Evolutionary conservation across 225 moss, liverwort and hornwort species (phyloP).

Genomic region (Ulota crispa): DNA sequence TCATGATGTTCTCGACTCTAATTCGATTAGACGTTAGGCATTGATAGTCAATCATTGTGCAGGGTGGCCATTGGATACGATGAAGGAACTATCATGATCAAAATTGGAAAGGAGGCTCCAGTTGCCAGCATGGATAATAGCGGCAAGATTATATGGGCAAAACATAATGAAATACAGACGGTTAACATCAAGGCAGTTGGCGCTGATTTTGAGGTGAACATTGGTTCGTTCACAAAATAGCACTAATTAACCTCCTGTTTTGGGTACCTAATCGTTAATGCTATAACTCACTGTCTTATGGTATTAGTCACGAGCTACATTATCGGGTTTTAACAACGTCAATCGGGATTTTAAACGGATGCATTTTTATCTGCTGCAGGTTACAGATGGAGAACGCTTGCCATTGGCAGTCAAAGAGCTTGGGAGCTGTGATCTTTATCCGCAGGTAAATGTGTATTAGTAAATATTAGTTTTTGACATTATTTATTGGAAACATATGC

Average conservation of each 20-base stretch:
- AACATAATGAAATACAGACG: slow-evolving; percentile 97
- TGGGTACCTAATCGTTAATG: background rate
- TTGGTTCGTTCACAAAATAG: background rate
- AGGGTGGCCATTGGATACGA: slow-evolving; percentile 97
- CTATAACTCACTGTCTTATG: background rate
- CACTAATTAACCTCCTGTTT: background rate
- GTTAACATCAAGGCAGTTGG: slow-evolving; percentile 95
- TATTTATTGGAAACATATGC: background rate
- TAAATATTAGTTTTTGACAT: background rate
- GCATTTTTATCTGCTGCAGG: slow-evolving; percentile 43
- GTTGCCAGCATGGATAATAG: slow-evolving; percentile 98
- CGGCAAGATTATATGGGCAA: slow-evolving; percentile 98
- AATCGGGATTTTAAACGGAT: background rate
- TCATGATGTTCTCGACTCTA: background rate
- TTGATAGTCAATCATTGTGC: slow-evolving; percentile 22
- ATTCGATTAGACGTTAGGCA: background rate
- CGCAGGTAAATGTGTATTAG: slow-evolving; percentile 62
- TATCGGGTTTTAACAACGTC: background rate
- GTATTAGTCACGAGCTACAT: background rate
- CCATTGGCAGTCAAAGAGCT: slow-evolving; percentile 96
- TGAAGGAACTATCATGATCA: slow-evolving; percentile 99
- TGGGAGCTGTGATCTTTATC: slow-evolving; percentile 97
- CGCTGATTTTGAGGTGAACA: slow-evolving; percentile 86
- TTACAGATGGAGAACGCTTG: slow-evolving; percentile 95
- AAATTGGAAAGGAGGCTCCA: slow-evolving; percentile 94